Conservation (phyloP, 2,329 filamentous ascomycete species). For the Fusarium ramigenum region DNA sequence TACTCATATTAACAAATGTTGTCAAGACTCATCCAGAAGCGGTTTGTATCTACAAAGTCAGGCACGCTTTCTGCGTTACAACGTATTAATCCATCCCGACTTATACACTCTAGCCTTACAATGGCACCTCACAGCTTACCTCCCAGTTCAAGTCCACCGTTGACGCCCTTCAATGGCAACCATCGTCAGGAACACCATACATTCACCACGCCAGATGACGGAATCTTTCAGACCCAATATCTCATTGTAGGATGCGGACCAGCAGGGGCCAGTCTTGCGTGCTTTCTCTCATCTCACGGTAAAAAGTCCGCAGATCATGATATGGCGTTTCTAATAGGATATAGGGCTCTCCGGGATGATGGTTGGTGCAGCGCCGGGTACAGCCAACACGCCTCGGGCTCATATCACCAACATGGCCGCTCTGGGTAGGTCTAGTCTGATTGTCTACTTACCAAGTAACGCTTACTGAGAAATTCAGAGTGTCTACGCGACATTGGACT, state of each 20-base stretch:
- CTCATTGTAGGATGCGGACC: neutral
- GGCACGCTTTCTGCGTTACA: neutral
- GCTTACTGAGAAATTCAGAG: fast-evolving
- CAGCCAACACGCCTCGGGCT: neutral
- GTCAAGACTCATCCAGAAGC: neutral
- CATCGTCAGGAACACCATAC: neutral
- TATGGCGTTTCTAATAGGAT: neutral
- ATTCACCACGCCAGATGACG: neutral
- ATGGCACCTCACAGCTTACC: neutral
- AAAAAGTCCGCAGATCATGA: fast-evolving
- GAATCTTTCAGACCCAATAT: neutral
- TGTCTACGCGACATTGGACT: neutral
- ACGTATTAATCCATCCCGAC: fast-evolving
- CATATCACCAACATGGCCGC: neutral
- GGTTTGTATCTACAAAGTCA: neutral
- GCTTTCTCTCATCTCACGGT: neutral
- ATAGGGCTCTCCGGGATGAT: neutral
- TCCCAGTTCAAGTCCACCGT: neutral
- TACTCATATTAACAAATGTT: neutral
- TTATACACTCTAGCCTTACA: neutral
- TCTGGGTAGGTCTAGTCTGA: neutral
- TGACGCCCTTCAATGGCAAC: neutral
- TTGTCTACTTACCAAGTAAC: no score
- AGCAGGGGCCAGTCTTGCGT: neutral
- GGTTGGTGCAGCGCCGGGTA: neutral